A percentile compares a stretch with the other conserved stretches of the same genome.
Evolutionary conservation across 768 basidiomycete species (phyloP).

Genomic region (Boletus reticuloceps): DNA sequence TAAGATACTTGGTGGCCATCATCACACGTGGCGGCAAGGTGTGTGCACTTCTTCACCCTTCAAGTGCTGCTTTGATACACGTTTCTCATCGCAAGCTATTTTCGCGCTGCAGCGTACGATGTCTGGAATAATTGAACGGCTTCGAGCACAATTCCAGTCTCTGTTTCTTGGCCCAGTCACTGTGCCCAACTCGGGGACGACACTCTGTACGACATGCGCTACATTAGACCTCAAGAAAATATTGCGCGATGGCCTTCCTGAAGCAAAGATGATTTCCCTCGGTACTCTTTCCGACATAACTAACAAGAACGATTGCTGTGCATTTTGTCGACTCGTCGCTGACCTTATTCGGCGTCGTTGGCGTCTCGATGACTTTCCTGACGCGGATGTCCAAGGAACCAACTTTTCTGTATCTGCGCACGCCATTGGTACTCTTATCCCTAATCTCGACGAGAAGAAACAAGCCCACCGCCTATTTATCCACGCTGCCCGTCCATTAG

Average conservation of each 20-base stretch:
- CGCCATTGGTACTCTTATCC: background rate
- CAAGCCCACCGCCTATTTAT: conserved; percentile 12
- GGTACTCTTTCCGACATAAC: conserved; percentile 9
- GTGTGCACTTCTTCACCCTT: too few relatives aligned
- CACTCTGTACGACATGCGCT: conserved; percentile 12
- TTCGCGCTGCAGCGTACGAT: background rate
- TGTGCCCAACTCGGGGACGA: background rate
- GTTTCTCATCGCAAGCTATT: too few relatives aligned
- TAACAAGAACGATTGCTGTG: conserved; percentile 5
- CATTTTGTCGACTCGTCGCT: conserved; percentile 15
- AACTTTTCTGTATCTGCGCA: conserved; percentile 3
- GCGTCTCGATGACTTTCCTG: conserved; percentile 12
- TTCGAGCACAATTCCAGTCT: background rate
- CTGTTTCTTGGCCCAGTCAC: background rate
- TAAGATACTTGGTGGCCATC: too few relatives aligned
- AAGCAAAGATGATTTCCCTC: background rate
- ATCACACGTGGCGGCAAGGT: too few relatives aligned
- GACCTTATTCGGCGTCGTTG: conserved; percentile 11
- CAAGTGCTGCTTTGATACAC: too few relatives aligned
- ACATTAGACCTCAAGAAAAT: conserved; percentile 10
- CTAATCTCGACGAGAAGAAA: conserved; percentile 2
- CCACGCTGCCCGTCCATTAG: conserved; percentile 6
- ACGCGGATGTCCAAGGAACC: conserved; percentile 4
- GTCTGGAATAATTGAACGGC: conserved; percentile 3
- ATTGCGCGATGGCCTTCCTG: conserved; percentile 12